Evolutionary conservation across 2,329 filamentous ascomycete species (phyloP).

Genomic region (Colletotrichum sp.): DNA sequence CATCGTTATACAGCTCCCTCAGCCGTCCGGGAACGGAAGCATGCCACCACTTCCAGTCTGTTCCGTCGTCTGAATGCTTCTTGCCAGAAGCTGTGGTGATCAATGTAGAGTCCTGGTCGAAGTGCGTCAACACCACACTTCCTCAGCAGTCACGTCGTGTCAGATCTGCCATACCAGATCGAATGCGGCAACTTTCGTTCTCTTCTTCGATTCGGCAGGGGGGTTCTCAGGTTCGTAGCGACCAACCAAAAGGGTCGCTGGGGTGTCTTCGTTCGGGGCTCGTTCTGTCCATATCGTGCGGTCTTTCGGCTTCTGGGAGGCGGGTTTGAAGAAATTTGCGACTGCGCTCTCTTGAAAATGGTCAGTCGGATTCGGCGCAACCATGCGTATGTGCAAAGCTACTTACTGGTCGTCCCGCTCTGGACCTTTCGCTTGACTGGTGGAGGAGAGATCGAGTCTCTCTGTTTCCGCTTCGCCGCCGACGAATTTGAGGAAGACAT

Average conservation of each 20-base stretch:
- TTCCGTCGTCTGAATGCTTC: slow-evolving; percentile 71
- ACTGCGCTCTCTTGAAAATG: slow-evolving; percentile 65
- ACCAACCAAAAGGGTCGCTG: slow-evolving; percentile 74
- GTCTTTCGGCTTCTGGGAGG: slow-evolving; percentile 83
- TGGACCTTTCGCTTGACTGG: slow-evolving; percentile 57
- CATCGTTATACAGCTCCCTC: slow-evolving; percentile 66
- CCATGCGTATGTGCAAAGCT: not conserved
- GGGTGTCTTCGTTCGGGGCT: slow-evolving; percentile 53
- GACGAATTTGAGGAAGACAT: slow-evolving; percentile 12
- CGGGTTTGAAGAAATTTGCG: slow-evolving; percentile 85
- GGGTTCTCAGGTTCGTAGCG: slow-evolving; percentile 61
- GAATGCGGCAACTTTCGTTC: slow-evolving; percentile 72
- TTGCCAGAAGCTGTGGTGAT: slow-evolving; percentile 83
- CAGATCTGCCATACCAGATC: slow-evolving; percentile 57
- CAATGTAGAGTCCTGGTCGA: slow-evolving; percentile 79
- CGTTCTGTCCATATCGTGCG: slow-evolving; percentile 75
- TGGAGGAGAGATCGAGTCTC: slow-evolving; percentile 57
- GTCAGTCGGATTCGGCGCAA: not conserved
- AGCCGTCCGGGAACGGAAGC: slow-evolving; percentile 70
- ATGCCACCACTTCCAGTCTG: slow-evolving; percentile 97
- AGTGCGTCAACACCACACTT: not conserved
- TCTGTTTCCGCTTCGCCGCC: slow-evolving; percentile 39
- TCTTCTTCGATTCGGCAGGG: slow-evolving; percentile 35
- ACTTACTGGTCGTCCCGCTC: slow-evolving; percentile 56
- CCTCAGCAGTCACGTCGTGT: not conserved